Percentiles rank a stretch among this genome's conserved stretches.
phyloP scores from a whole-genome alignment of 2,329 filamentous ascomycete genomes.

The Alternaria rosae region DNA sequence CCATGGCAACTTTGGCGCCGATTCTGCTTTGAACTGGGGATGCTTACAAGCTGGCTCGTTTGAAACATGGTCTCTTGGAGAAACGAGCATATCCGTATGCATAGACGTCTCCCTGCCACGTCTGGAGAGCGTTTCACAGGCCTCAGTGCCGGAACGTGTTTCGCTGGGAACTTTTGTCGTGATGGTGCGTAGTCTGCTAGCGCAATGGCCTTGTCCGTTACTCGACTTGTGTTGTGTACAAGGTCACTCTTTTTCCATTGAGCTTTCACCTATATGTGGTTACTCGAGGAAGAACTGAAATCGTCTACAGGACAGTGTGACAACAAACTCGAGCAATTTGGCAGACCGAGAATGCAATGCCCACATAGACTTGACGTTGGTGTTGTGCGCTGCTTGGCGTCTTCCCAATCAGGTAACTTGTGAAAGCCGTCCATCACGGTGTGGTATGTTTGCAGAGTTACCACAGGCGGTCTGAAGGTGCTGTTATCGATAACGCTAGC shows the following conservation, averaged over 20 bases:
- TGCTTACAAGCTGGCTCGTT: background rate
- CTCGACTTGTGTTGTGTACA: background rate
- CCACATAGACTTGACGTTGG: background rate
- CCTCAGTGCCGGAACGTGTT: background rate
- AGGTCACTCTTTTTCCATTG: background rate
- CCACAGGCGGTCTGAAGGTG: background rate
- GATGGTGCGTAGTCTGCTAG: background rate
- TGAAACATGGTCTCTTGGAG: background rate
- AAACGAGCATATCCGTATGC: conserved; percentile 1
- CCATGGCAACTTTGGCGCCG: background rate
- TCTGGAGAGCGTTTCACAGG: background rate
- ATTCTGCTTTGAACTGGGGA: background rate
- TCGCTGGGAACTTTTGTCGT: background rate
- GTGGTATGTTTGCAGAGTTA: background rate
- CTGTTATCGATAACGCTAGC: conserved; percentile 11
- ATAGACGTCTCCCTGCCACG: background rate
- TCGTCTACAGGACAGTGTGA: background rate
- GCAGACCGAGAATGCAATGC: background rate
- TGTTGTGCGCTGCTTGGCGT: background rate
- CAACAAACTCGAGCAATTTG: background rate
- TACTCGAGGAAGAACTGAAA: background rate
- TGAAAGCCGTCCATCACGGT: background rate
- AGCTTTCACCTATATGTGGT: background rate
- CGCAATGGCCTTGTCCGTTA: background rate
- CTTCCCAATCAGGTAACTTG: background rate